Conservation (phyloP, 129 eudicot species). For the Centaurea solstitialis region DNA sequence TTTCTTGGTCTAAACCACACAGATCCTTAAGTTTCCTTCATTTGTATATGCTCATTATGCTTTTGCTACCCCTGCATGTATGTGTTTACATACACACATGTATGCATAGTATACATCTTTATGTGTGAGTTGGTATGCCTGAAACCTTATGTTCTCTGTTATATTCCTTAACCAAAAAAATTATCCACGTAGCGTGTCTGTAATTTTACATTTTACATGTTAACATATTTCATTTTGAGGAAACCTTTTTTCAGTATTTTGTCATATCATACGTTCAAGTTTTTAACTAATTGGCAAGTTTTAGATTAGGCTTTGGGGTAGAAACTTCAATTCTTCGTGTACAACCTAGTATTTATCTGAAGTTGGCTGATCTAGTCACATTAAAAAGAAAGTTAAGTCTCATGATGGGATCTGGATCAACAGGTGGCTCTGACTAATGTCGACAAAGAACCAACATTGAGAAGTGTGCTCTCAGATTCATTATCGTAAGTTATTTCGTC, state of each 20-base stretch:
- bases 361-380: background rate
- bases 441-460: conserved; percentile 72
- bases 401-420: background rate
- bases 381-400: background rate
- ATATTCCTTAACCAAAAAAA: background rate
- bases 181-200: too few relatives aligned
- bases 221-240: background rate
- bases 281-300: background rate
- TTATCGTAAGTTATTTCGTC: conserved; percentile 63
- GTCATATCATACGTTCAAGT: background rate
- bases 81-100: background rate
- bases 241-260: background rate
- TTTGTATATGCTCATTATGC: background rate
- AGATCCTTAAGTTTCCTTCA: background rate
- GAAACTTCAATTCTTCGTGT: background rate
- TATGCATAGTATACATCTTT: too few relatives aligned
- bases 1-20: background rate
- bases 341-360: background rate
- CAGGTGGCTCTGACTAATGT: conserved; percentile 70
- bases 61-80: background rate
- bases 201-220: too few relatives aligned
- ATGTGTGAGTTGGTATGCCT: background rate
- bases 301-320: background rate
- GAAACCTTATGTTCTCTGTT: background rate
- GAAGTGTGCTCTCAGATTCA: conserved; percentile 93